Conservation (phyloP, 768 basidiomycete species). For the Phaffia tasmanica region DNA sequence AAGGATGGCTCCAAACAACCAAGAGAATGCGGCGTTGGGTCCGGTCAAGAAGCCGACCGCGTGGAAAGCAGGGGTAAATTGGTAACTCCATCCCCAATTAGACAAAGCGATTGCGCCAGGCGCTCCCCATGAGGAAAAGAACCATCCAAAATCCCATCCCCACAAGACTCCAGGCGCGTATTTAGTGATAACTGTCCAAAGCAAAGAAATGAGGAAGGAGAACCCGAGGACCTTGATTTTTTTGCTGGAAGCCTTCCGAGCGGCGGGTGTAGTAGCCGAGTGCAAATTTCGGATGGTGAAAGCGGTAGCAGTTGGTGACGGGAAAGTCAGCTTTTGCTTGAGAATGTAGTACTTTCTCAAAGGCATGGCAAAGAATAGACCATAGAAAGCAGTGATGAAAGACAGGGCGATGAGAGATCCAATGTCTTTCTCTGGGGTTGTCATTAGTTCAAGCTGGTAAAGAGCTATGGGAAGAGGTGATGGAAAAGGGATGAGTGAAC, state of each 20-base stretch:
- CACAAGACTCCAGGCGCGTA: slow-evolving; percentile 55
- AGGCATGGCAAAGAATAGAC: slow-evolving; percentile 54
- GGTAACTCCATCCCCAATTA: slow-evolving; percentile 27
- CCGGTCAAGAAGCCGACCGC: slow-evolving; percentile 32
- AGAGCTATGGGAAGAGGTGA: slow-evolving; percentile 49
- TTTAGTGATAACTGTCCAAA: slow-evolving; percentile 48
- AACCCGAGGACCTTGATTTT: slow-evolving; percentile 48
- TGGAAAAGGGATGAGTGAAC: not conserved
- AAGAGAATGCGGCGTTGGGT: slow-evolving; percentile 28
- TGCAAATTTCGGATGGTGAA: slow-evolving; percentile 56
- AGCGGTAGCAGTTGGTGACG: slow-evolving; percentile 56
- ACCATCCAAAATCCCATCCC: slow-evolving; percentile 57
- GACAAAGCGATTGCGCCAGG: slow-evolving; percentile 18
- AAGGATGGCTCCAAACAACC: slow-evolving; percentile 48
- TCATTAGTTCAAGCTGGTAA: slow-evolving; percentile 47
- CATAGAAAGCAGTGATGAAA: slow-evolving; percentile 49
- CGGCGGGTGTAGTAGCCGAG: slow-evolving; percentile 45
- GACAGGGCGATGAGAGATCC: slow-evolving; percentile 38
- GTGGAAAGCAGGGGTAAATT: slow-evolving; percentile 33
- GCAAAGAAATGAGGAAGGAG: slow-evolving; percentile 45
- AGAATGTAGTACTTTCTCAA: slow-evolving; percentile 54
- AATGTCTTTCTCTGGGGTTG: slow-evolving; percentile 45
- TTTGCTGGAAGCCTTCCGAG: slow-evolving; percentile 43
- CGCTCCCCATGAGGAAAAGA: slow-evolving; percentile 22
- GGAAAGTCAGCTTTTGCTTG: slow-evolving; percentile 54